Percentiles rank a stretch among this genome's conserved stretches.
phyloP scores from a whole-genome alignment of 176 grass and related monocot genomes.

The Chloris gayana region DNA sequence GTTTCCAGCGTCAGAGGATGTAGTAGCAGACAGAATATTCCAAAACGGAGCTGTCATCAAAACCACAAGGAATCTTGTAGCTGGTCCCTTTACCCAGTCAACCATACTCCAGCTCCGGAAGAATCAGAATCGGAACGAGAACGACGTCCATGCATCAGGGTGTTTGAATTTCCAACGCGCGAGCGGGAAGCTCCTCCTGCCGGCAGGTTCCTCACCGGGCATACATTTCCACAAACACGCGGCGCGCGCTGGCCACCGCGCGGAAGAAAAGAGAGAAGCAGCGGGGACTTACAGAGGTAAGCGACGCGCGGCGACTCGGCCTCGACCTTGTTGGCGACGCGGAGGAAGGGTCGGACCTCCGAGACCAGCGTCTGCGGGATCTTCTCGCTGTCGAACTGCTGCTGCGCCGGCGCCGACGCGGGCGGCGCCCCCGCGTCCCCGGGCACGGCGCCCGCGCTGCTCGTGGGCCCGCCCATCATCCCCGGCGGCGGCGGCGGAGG shows the following conservation, averaged over 20 bases:
- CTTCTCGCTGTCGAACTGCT: constrained; percentile 89
- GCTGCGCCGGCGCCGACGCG: neutral
- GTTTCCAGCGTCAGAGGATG: too few relatives aligned
- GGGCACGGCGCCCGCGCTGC: neutral
- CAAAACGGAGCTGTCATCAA: neutral
- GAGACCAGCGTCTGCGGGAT: constrained; percentile 70
- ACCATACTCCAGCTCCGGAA: neutral
- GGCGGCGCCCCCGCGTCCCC: neutral
- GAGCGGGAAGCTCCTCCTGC: neutral
- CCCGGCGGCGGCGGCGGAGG: neutral
- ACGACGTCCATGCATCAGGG: neutral
- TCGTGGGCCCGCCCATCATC: neutral
- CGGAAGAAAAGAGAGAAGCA: neutral
- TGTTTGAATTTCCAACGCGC: neutral
- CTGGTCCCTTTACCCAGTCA: neutral
- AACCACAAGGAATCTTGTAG: constrained; percentile 17
- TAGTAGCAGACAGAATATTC: constrained; percentile 38
- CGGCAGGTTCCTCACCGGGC: neutral
- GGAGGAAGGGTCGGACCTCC: constrained; percentile 81
- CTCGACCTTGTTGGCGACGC: constrained; percentile 82
- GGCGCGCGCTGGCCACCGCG: neutral
- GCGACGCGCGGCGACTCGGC: constrained; percentile 84
- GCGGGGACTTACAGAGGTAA: constrained; percentile 68
- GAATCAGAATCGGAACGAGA: constrained; percentile 26
- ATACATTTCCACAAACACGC: constrained; percentile 46